These are phyloP conservation scores for Tetracentron sinense DNA, from an alignment of 164 flowering plant species.

Conservation along the genomic window DNA sequence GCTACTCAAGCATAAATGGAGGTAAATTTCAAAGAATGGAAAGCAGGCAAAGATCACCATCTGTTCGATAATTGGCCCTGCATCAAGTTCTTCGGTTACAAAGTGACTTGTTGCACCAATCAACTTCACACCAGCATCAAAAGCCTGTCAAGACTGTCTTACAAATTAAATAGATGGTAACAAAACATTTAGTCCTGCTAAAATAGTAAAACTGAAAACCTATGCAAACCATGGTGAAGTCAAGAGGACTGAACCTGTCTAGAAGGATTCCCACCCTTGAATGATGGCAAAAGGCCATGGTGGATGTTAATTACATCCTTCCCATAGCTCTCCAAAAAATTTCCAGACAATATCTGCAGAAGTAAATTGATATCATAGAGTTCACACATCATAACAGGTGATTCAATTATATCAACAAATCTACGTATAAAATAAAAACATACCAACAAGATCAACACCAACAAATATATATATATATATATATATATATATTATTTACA, in stretches of 20 bases:
- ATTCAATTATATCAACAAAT: neutral
- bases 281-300: conserved; percentile 93
- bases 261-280: conserved; percentile 89
- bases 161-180: conserved; percentile 9
- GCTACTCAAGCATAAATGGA: neutral
- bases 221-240: neutral
- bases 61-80: conserved; percentile 89
- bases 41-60: conserved; percentile 49
- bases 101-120: conserved; percentile 96
- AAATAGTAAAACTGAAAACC: neutral
- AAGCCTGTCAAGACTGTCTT: conserved; percentile 50
- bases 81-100: conserved; percentile 90
- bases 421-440: neutral
- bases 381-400: conserved; percentile 1
- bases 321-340: conserved; percentile 63
- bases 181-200: neutral
- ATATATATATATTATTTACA: too few relatives aligned
- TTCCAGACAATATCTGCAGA: conserved; percentile 68
- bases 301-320: conserved; percentile 91
- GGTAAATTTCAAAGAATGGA: neutral
- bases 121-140: conserved; percentile 87
- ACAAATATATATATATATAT: too few relatives aligned
- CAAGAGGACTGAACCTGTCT: conserved; percentile 62
- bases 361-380: neutral
- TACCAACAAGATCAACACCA: too few relatives aligned